A percentile compares a stretch with the other conserved stretches of the same genome.
These are phyloP conservation scores for Backusella psychrophila DNA, from an alignment of 192 early-diverging fungal genomes.

Conservation along the genomic window DNA sequence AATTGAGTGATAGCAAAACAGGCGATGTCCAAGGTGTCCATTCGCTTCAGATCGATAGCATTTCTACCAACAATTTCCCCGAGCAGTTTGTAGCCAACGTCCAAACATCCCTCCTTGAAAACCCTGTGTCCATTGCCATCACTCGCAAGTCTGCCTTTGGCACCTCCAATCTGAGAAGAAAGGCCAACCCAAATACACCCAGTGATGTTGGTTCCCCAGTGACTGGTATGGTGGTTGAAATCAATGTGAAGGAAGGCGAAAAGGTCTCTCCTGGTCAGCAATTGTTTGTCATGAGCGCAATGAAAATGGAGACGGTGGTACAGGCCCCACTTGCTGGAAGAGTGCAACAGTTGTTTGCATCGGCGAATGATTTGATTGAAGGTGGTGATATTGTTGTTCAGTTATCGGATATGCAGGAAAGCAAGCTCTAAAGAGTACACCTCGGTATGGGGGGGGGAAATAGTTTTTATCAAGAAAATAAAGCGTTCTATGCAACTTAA, in stretches of 20 bases:
- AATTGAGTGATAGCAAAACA: neutral
- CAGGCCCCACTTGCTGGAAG: constrained; percentile 15
- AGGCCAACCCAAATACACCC: constrained; percentile 5
- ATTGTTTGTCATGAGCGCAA: constrained; percentile 31
- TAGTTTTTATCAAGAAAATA: too few species aligned
- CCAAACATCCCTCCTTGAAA: neutral
- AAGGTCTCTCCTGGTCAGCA: constrained; percentile 27
- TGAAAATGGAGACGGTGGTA: constrained; percentile 41
- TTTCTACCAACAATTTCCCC: constrained; percentile 29
- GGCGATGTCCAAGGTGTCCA: neutral
- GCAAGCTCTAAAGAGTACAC: constrained; percentile 20
- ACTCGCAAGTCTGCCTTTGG: constrained; percentile 17
- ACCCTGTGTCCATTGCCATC: constrained; percentile 13
- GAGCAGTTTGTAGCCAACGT: constrained; percentile 17
- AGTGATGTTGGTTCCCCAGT: constrained; percentile 27
- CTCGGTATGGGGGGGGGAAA: too few species aligned
- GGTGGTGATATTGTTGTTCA: constrained; percentile 32
- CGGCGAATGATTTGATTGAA: constrained; percentile 34
- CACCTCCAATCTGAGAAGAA: constrained; percentile 17
- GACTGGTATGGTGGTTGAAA: constrained; percentile 31
- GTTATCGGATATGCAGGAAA: constrained; percentile 13
- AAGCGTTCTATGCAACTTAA: too few species aligned
- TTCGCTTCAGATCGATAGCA: constrained; percentile 22
- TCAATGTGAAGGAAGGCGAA: constrained; percentile 27
- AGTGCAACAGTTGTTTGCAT: constrained; percentile 17